These are phyloP conservation scores for Gonapodya prolifera DNA, from an alignment of 192 early-diverging fungal species.

Conservation along the genomic window DNA sequence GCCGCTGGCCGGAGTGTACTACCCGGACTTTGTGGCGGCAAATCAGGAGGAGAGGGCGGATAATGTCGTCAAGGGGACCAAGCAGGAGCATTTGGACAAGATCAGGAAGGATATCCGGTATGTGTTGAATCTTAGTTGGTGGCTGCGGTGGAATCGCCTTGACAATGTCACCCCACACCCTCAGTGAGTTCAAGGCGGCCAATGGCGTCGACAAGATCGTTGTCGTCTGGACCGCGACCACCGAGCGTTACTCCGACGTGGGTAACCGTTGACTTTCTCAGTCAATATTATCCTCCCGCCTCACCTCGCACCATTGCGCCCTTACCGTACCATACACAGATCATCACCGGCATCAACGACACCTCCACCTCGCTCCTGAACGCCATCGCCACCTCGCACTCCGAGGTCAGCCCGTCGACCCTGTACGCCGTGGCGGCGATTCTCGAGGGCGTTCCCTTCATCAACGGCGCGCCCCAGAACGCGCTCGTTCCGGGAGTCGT, in stretches of 20 bases:
- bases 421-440: conserved; percentile 94
- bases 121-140: background rate
- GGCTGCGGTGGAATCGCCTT: conserved; percentile 1
- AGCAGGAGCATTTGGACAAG: conserved; percentile 83
- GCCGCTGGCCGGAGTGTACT: conserved; percentile 94
- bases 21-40: conserved; percentile 97
- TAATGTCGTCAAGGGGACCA: conserved; percentile 72
- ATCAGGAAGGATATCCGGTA: conserved; percentile 82
- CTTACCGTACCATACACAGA: conserved; percentile 10
- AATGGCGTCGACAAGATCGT: conserved; percentile 87
- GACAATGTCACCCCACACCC: background rate
- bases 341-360: conserved; percentile 90
- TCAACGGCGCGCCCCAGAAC: conserved; percentile 99
- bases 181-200: conserved; percentile 73
- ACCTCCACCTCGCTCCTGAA: conserved; percentile 83
- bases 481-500: conserved; percentile 96
- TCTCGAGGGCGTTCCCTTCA: conserved; percentile 87
- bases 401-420: conserved; percentile 88
- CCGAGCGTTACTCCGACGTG: conserved; percentile 78
- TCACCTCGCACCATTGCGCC: background rate
- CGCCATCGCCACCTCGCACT: conserved; percentile 68
- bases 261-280: conserved; percentile 12
- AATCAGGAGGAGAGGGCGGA: conserved; percentile 96
- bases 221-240: conserved; percentile 99
- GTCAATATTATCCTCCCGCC: background rate